Percentiles rank a stretch among this genome's conserved stretches.
These are phyloP conservation scores for Syncephalis fuscata DNA, from an alignment of 371 early-diverging fungal species.

Conservation along the genomic window DNA sequence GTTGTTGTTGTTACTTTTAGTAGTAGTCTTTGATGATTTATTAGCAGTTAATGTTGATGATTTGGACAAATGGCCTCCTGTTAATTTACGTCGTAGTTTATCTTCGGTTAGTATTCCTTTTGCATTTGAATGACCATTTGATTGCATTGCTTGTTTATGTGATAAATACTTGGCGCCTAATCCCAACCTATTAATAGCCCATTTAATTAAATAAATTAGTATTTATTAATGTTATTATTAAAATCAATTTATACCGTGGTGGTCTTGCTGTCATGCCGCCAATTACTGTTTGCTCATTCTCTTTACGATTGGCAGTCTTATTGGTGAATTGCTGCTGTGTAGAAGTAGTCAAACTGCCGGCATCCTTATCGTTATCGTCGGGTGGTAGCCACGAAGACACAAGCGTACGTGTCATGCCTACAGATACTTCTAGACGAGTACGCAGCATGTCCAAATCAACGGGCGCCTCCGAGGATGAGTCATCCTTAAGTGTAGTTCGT, in stretches of 20 bases:
- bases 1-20: no score
- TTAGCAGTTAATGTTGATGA: no score
- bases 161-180: not conserved
- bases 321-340: no score
- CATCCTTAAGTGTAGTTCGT: no score
- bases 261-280: not conserved
- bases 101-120: no score
- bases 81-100: no score
- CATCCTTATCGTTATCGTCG: not conserved
- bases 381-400: conserved; percentile 1
- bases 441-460: conserved; percentile 11
- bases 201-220: not conserved
- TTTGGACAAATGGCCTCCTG: no score
- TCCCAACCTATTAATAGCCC: not conserved
- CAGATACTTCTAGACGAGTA: conserved; percentile 1
- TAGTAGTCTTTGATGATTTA: no score
- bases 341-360: not conserved
- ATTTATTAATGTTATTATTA: not conserved
- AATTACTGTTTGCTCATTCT: no score
- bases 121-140: no score
- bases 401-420: not conserved
- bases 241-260: not conserved
- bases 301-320: no score
- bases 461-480: no score
- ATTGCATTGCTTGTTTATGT: not conserved